These are phyloP conservation scores for Talaromyces albobiverticillius DNA, from an alignment of 2,329 filamentous ascomycete species.

Conservation along the genomic window DNA sequence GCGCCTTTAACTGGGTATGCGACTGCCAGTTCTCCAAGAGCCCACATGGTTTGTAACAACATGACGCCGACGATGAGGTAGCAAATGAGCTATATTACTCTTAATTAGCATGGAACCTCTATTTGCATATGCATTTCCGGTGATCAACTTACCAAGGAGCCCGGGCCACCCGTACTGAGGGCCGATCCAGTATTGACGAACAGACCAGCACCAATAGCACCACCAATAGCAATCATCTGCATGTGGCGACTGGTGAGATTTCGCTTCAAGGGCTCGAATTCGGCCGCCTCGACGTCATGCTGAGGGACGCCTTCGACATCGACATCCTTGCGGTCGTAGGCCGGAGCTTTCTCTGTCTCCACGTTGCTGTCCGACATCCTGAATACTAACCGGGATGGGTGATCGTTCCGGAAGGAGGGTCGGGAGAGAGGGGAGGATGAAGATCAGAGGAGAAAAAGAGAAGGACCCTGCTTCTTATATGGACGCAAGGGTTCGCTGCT, in stretches of 20 bases:
- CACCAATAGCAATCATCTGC: conserved; percentile 28
- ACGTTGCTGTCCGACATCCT: conserved; percentile 5
- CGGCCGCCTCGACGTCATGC: background rate
- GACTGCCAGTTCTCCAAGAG: conserved; percentile 60
- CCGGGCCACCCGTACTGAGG: conserved; percentile 36
- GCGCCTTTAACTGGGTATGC: conserved; percentile 62
- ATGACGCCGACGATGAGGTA: conserved; percentile 58
- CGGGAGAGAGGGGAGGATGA: too few relatives aligned
- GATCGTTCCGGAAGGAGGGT: background rate
- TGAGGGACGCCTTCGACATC: conserved; percentile 6
- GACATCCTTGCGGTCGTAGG: conserved; percentile 8
- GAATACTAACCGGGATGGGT: background rate
- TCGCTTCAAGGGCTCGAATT: conserved; percentile 25
- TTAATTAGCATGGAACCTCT: background rate
- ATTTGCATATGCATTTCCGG: too few relatives aligned
- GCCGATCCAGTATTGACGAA: conserved; percentile 40
- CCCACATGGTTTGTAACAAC: conserved; percentile 58
- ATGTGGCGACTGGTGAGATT: conserved; percentile 32
- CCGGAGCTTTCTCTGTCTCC: conserved; percentile 5
- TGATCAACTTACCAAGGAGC: conserved; percentile 26
- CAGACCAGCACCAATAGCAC: conserved; percentile 40
- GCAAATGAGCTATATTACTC: conserved; percentile 24
- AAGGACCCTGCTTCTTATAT: background rate
- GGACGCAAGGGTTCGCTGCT: background rate
- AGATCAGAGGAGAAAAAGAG: background rate